Percentiles rank a stretch among this genome's conserved stretches.
phyloP scores from a whole-genome alignment of 2,329 filamentous ascomycete species.

The Exophiala calicioides region DNA sequence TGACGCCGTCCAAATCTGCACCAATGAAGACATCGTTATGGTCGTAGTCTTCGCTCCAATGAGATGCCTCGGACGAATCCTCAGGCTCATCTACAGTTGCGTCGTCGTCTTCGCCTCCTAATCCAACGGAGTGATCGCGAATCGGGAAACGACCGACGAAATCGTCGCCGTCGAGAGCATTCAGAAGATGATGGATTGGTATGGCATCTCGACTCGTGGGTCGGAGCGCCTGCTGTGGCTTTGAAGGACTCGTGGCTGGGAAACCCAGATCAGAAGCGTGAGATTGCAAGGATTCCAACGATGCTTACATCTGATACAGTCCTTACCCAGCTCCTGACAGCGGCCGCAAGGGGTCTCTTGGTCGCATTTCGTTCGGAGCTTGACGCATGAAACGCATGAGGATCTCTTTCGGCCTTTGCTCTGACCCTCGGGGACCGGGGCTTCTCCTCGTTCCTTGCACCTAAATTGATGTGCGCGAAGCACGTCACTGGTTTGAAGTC shows the following conservation, averaged over 20 bases:
- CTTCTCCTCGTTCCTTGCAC: constrained; percentile 28
- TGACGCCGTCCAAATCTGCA: constrained; percentile 11
- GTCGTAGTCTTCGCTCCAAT: constrained; percentile 27
- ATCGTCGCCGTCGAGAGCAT: constrained; percentile 21
- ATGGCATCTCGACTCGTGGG: constrained; percentile 26
- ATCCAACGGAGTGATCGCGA: constrained; percentile 6
- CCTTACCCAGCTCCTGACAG: constrained; percentile 28
- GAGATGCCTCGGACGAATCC: constrained; percentile 23
- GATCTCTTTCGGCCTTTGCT: constrained; percentile 28
- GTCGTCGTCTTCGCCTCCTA: constrained; percentile 17
- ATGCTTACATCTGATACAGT: constrained; percentile 26
- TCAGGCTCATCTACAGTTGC: constrained; percentile 13
- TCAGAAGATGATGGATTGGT: constrained; percentile 25
- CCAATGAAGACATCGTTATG: constrained; percentile 20
- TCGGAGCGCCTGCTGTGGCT: constrained; percentile 7
- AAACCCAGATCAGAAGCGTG: not conserved
- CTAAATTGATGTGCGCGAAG: constrained; percentile 28
- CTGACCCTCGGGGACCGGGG: constrained; percentile 27
- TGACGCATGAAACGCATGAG: constrained; percentile 28
- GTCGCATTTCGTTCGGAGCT: constrained; percentile 27
- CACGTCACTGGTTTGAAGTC: constrained; percentile 19
- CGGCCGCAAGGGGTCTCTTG: constrained; percentile 26
- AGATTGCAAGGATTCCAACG: constrained; percentile 10
- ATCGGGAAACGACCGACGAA: constrained; percentile 24
- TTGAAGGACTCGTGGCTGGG: constrained; percentile 15